A percentile compares a stretch with the other conserved stretches of the same genome.
These are phyloP conservation scores for Cyclocybe aegerita DNA, from an alignment of 768 basidiomycete species.

Conservation along the genomic window DNA sequence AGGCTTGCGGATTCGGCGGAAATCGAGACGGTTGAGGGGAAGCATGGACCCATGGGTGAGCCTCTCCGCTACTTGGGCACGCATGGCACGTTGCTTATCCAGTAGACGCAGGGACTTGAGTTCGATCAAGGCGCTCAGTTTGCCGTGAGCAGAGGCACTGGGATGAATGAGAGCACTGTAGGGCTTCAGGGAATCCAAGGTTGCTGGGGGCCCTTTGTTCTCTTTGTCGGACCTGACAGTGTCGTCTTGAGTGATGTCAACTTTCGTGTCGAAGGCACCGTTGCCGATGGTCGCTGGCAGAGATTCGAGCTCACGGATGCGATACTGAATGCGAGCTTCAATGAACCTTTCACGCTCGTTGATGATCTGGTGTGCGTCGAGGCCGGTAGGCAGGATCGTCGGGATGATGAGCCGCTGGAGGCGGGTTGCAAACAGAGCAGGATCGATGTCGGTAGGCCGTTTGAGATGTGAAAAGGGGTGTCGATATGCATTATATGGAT, in stretches of 20 bases:
- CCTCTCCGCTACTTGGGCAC: constrained; percentile 83
- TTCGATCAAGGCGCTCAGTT: constrained; percentile 89
- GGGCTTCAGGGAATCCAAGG: constrained; percentile 27
- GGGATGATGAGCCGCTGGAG: constrained; percentile 84
- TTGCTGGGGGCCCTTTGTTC: constrained; percentile 24
- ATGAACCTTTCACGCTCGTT: constrained; percentile 92
- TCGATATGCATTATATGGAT: constrained; percentile 89
- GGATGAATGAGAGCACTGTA: constrained; percentile 49
- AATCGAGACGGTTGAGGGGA: constrained; percentile 88
- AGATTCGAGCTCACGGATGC: constrained; percentile 82
- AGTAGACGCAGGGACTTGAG: constrained; percentile 86
- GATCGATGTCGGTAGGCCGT: constrained; percentile 59
- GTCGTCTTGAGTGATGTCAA: constrained; percentile 37
- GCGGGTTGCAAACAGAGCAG: constrained; percentile 64
- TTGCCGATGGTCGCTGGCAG: constrained; percentile 81
- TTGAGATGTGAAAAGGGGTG: constrained; percentile 84
- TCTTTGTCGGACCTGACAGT: constrained; percentile 43
- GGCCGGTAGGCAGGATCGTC: constrained; percentile 84
- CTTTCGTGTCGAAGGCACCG: constrained; percentile 56
- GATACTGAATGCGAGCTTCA: constrained; percentile 84
- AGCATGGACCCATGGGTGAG: constrained; percentile 86
- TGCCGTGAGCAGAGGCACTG: constrained; percentile 68
- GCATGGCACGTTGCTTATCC: constrained; percentile 87
- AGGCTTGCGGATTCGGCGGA: constrained; percentile 84
- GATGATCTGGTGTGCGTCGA: constrained; percentile 89